Base-by-base conservation (phyloP, 768 basidiomycete species). In the Termitomyces heimii region DNA sequence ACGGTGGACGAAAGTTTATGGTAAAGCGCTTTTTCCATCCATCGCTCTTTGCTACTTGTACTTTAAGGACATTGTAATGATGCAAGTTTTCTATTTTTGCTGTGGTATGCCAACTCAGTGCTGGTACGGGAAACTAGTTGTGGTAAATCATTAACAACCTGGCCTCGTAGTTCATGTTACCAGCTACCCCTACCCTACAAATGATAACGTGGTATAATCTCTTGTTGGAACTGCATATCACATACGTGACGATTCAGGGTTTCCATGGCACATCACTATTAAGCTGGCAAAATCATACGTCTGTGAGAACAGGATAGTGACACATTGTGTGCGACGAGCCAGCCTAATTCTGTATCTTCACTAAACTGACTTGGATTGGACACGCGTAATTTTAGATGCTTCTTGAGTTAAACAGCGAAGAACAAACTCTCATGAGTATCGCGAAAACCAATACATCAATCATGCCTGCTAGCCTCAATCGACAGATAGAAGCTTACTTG, bases 401-500 rank as follows among this genome's bases (percentile, higher is more conserved):
- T 60, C 61, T 65, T 26, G 61, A 64, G 44, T 55, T 75, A 16
- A 75, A 73, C 45, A 75, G 74, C 7, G 39, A 63, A 28, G 20
- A 66, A 35, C 34, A 35, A 4, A 66, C 70, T 10, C 44, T 71
- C 10, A 59, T 31, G 47, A 70, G 72, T 24, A 63, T 72, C 3
- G 64, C 65, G 22, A 77, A 71, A 4, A 76, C 63, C 20, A 78
- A 71, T 67, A 67, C 5, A 67, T 29, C n/a, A 26, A 5, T 29
- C 18, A 28, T 47, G 16, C n/a, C 8, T 31, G 18, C 28, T 46
- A 47, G 28, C 45, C 26, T 9, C 16, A 12, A 46, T 29, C 26
- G 5, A 10, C 16, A 14, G 4, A 45, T 16, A 14, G 5, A 45
- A 45, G 44, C 44, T 45, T n/a, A 6, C 7, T 20, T 26, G 45